Conservation (phyloP, 805 yeast species). For the Martiniozyma abietophila region DNA sequence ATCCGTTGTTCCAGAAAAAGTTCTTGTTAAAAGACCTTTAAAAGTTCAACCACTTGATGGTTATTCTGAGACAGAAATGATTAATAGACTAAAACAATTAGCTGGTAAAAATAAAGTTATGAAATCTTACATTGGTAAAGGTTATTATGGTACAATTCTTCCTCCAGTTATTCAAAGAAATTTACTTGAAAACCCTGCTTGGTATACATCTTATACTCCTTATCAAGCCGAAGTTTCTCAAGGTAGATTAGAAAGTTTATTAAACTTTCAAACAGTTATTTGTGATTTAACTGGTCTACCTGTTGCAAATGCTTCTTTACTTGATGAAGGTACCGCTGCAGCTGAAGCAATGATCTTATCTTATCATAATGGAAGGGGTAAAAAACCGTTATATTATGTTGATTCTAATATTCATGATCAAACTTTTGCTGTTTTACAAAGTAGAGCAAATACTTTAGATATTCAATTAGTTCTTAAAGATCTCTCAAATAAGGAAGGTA, state of each 20-base stretch:
- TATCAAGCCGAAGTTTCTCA: constrained; percentile 98
- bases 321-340: constrained; percentile 97
- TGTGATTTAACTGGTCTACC: constrained; percentile 87
- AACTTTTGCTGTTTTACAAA: constrained; percentile 66
- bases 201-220: constrained; percentile 99
- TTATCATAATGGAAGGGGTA: constrained; percentile 56
- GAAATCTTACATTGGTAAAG: constrained; percentile 82
- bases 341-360: constrained; percentile 93
- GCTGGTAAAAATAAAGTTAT: constrained; percentile 69
- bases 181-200: constrained; percentile 85
- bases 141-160: constrained; percentile 81
- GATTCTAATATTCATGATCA: constrained; percentile 78
- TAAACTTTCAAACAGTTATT: constrained; percentile 89
- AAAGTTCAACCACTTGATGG: constrained; percentile 64
- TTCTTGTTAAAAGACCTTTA: constrained; percentile 61
- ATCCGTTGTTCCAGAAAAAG: constrained; percentile 68
- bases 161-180: constrained; percentile 95
- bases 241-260: constrained; percentile 83
- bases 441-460: constrained; percentile 70
- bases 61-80: constrained; percentile 72
- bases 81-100: constrained; percentile 53
- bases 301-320: constrained; percentile 88
- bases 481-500: constrained; percentile 34
- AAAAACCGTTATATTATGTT: constrained; percentile 58
- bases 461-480: constrained; percentile 56